These are phyloP conservation scores for Sanguinoderma infundibulare DNA, from an alignment of 1,284 basidiomycete species.

Conservation along the genomic window DNA sequence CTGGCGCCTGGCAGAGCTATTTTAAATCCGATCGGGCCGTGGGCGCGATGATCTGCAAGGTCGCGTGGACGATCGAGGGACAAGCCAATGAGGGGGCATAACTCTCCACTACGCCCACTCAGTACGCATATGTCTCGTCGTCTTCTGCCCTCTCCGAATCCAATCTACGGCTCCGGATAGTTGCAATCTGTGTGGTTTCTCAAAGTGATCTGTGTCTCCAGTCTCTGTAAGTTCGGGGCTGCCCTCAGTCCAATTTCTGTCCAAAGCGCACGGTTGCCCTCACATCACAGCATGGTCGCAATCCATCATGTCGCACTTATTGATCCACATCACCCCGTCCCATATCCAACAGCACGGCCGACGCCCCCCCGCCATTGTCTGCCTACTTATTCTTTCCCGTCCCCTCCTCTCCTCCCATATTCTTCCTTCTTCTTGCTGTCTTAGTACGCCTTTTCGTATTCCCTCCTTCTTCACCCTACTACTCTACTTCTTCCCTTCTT, in stretches of 20 bases:
- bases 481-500: conserved; percentile 15
- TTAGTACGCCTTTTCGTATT: conserved; percentile 22
- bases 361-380: neutral
- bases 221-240: neutral
- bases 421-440: conserved; percentile 19
- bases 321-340: conserved; percentile 19
- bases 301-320: conserved; percentile 27
- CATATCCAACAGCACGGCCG: conserved; percentile 1
- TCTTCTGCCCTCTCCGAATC: too few relatives aligned
- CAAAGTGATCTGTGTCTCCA: too few relatives aligned
- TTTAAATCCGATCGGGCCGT: too few relatives aligned
- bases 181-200: too few relatives aligned
- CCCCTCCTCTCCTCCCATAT: neutral
- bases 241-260: neutral
- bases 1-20: too few relatives aligned
- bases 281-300: conserved; percentile 22
- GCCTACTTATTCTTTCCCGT: conserved; percentile 1
- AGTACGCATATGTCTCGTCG: too few relatives aligned
- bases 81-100: too few relatives aligned
- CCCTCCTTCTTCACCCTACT: conserved; percentile 17
- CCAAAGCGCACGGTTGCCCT: neutral
- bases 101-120: too few relatives aligned
- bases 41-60: too few relatives aligned
- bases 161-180: too few relatives aligned
- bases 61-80: too few relatives aligned